phyloP scores from a whole-genome alignment of 192 early-diverging fungal genomes.

The Coemansia furcata region DNA sequence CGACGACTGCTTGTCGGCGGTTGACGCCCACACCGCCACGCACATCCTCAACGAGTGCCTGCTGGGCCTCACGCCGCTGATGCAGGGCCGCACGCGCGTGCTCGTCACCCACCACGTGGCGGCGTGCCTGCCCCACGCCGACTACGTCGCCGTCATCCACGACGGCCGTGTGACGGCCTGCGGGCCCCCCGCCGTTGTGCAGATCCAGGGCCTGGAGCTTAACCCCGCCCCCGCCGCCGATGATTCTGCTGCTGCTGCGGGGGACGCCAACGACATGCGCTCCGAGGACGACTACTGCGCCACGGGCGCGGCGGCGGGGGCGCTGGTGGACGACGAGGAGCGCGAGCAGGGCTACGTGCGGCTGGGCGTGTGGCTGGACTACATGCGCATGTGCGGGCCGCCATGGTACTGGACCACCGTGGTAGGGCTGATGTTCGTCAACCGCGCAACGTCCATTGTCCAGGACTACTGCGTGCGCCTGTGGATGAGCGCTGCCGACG shows the following conservation, averaged over 20 bases:
- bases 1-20: slow-evolving; percentile 92
- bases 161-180: slow-evolving; percentile 58
- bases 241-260: background rate
- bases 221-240: background rate
- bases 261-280: slow-evolving; percentile 15
- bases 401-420: slow-evolving; percentile 56
- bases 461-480: slow-evolving; percentile 67
- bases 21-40: slow-evolving; percentile 91
- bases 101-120: slow-evolving; percentile 88
- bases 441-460: slow-evolving; percentile 49
- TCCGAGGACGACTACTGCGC: slow-evolving; percentile 42
- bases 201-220: slow-evolving; percentile 1
- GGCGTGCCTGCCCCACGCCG: slow-evolving; percentile 58
- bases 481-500: slow-evolving; percentile 49
- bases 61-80: slow-evolving; percentile 58
- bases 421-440: slow-evolving; percentile 26
- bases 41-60: slow-evolving; percentile 80
- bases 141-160: slow-evolving; percentile 60
- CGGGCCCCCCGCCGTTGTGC: slow-evolving; percentile 55
- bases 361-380: slow-evolving; percentile 72
- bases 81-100: slow-evolving; percentile 78
- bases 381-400: slow-evolving; percentile 70
- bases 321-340: slow-evolving; percentile 83
- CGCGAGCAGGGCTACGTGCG: slow-evolving; percentile 77
- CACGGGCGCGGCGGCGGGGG: slow-evolving; percentile 28